phyloP scores from a whole-genome alignment of 345 rosid genomes.

The Rhizophora apiculata region DNA sequence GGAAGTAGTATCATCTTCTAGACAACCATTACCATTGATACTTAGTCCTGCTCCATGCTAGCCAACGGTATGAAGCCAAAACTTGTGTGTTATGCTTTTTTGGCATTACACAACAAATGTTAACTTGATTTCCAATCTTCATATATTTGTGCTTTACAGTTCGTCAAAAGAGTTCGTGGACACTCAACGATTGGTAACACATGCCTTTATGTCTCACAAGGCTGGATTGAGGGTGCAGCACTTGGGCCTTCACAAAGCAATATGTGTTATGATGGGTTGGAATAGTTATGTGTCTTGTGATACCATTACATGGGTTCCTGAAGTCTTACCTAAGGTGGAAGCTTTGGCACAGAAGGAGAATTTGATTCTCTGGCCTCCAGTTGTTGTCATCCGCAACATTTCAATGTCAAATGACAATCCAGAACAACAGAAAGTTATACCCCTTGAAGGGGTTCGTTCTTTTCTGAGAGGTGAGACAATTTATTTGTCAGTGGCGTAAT shows the following conservation, averaged over 20 bases:
- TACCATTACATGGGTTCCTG: constrained; percentile 39
- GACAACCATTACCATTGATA: neutral
- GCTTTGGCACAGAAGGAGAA: constrained; percentile 48
- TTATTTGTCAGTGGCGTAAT: no score
- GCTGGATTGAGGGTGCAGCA: constrained; percentile 47
- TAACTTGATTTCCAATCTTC: neutral
- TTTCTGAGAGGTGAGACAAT: constrained; percentile 42
- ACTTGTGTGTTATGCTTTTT: neutral
- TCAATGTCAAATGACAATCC: constrained; percentile 48
- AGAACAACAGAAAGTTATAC: constrained; percentile 46
- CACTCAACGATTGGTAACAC: constrained; percentile 47
- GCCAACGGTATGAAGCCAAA: neutral
- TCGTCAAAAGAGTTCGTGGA: constrained; percentile 51
- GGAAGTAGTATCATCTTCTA: neutral
- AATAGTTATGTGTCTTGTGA: constrained; percentile 36
- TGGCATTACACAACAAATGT: neutral
- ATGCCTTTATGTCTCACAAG: constrained; percentile 55
- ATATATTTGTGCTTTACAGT: constrained; percentile 25
- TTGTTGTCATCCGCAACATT: constrained; percentile 45
- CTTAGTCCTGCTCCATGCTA: neutral
- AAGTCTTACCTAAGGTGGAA: constrained; percentile 38
- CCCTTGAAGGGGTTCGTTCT: constrained; percentile 44
- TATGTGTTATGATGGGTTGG: constrained; percentile 60
- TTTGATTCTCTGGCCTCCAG: constrained; percentile 53
- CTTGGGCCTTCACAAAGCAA: constrained; percentile 54